Evolutionary conservation across 352 stramenopile species (phyloP).

Genomic region (Globisporangium okanoganense): DNA sequence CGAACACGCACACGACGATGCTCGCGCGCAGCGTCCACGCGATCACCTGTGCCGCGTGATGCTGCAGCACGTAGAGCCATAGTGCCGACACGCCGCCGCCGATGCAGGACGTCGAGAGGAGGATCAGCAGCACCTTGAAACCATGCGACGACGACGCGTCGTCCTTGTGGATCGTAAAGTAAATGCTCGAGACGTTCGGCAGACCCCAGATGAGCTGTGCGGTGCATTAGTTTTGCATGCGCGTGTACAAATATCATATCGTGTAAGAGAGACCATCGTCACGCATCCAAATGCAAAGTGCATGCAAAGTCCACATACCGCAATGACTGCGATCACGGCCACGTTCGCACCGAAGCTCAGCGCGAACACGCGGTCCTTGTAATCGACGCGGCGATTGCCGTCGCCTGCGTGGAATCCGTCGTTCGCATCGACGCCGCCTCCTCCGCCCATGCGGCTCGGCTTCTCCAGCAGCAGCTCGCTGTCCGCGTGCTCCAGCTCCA

Average conservation of each 20-base stretch:
- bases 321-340: constrained; percentile 44
- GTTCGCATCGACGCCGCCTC: constrained; percentile 4
- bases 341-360: constrained; percentile 63
- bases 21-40: constrained; percentile 62
- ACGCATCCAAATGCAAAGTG: background rate
- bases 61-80: constrained; percentile 77
- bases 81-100: constrained; percentile 61
- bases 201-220: constrained; percentile 62
- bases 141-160: constrained; percentile 57
- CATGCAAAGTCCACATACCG: constrained; percentile 29
- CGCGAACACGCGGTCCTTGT: constrained; percentile 66
- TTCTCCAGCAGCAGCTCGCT: constrained; percentile 62
- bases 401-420: constrained; percentile 18
- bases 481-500: constrained; percentile 66
- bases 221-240: no score
- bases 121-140: constrained; percentile 66
- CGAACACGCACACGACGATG: constrained; percentile 49
- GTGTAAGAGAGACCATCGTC: background rate
- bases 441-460: constrained; percentile 14
- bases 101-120: constrained; percentile 62
- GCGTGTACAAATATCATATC: background rate
- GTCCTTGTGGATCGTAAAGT: constrained; percentile 74
- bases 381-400: constrained; percentile 33
- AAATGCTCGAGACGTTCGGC: constrained; percentile 68
- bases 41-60: constrained; percentile 67